These are phyloP conservation scores for Tulasnella sp. DNA, from an alignment of 768 basidiomycete genomes.

Conservation along the genomic window DNA sequence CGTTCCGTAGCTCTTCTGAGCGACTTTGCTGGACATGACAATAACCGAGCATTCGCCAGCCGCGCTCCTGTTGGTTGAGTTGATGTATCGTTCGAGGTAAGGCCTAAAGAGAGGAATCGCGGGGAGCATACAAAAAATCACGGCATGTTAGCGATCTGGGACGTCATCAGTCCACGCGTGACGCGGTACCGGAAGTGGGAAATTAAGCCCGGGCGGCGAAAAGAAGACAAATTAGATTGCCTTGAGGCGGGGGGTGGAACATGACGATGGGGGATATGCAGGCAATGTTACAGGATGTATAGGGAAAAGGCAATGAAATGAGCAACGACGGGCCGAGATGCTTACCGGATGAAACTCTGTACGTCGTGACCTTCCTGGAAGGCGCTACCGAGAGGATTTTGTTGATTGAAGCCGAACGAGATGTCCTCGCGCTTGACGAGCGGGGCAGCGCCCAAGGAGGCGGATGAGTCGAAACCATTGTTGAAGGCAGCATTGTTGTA, in stretches of 20 bases:
- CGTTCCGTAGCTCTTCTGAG: conserved; percentile 93
- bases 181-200: no score
- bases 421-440: conserved; percentile 15
- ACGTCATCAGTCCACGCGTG: no score
- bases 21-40: conserved; percentile 96
- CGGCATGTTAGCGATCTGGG: no score
- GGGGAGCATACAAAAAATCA: no score
- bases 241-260: neutral
- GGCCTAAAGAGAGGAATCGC: conserved; percentile 40
- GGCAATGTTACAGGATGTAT: neutral
- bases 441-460: conserved; percentile 6
- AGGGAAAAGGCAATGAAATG: conserved; percentile 2
- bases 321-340: neutral
- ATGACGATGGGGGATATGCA: neutral
- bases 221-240: neutral
- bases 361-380: conserved; percentile 10
- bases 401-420: conserved; percentile 8
- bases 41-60: conserved; percentile 90
- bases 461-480: conserved; percentile 8
- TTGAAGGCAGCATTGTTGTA: neutral
- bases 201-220: no score
- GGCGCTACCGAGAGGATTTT: neutral
- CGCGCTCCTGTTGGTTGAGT: conserved; percentile 72
- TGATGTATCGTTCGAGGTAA: conserved; percentile 75
- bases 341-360: conserved; percentile 17